Percentiles rank a stretch among this genome's conserved stretches.
phyloP scores from a whole-genome alignment of 176 grass and related monocot species.

The Cenchrus americanus region DNA sequence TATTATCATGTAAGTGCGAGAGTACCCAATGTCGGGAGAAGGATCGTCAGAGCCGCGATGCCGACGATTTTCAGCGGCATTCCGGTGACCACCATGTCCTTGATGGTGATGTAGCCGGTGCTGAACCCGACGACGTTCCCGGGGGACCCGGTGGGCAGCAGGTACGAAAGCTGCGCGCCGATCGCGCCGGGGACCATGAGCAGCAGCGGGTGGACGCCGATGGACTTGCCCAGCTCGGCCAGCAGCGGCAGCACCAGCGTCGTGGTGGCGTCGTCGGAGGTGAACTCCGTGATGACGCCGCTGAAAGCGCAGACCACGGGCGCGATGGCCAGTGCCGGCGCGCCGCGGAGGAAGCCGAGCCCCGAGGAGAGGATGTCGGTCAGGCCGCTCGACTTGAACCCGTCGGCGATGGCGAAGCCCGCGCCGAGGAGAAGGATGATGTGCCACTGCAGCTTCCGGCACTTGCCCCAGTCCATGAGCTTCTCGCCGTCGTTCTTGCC shows the following conservation, averaged over 20 bases:
- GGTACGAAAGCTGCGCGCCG: constrained; percentile 73
- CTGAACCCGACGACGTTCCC: constrained; percentile 70
- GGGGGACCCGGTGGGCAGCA: constrained; percentile 76
- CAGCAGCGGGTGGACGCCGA: constrained; percentile 61
- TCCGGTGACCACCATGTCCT: constrained; percentile 72
- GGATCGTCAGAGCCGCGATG: constrained; percentile 38
- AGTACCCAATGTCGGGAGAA: constrained; percentile 76
- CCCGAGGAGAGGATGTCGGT: constrained; percentile 54
- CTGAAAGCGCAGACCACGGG: constrained; percentile 63
- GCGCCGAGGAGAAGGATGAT: constrained; percentile 90
- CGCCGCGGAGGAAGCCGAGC: constrained; percentile 56
- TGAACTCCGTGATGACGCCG: constrained; percentile 70
- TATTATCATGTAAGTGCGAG: not conserved
- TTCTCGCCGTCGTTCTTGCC: constrained; percentile 77
- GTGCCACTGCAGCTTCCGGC: constrained; percentile 84
- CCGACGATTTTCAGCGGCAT: constrained; percentile 61
- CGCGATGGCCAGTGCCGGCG: constrained; percentile 56
- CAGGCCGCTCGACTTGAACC: constrained; percentile 65
- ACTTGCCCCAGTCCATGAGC: constrained; percentile 95
- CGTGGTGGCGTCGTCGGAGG: constrained; percentile 71
- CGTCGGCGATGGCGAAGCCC: constrained; percentile 86
- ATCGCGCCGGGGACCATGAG: constrained; percentile 79
- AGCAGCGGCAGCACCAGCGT: constrained; percentile 82
- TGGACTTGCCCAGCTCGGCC: constrained; percentile 61
- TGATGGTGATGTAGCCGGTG: constrained; percentile 68